Conservation (phyloP, 2,329 filamentous ascomycete genomes). For the Ceratocystis albifundus region DNA sequence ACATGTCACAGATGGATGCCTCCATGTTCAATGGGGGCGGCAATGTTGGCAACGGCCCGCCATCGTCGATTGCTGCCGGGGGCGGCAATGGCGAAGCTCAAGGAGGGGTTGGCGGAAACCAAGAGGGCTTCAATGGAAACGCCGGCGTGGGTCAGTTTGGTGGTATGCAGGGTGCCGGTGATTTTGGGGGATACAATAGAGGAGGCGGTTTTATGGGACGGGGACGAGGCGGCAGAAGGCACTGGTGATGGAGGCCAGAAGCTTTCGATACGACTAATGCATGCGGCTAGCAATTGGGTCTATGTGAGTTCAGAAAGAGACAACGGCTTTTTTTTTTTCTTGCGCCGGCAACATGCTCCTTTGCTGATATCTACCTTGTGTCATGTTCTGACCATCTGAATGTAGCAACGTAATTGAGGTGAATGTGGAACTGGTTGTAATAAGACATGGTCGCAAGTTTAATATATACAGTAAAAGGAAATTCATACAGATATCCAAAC, state of each 20-base stretch:
- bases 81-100: conserved; percentile 33
- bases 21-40: conserved; percentile 33
- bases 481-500: not conserved
- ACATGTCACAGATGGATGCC: conserved; percentile 55
- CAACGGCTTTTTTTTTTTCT: not conserved
- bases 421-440: not conserved
- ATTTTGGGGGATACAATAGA: conserved; percentile 20
- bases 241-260: conserved; percentile 15
- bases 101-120: conserved; percentile 27
- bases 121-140: conserved; percentile 25
- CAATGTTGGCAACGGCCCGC: not conserved
- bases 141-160: conserved; percentile 15
- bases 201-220: conserved; percentile 20
- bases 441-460: not conserved
- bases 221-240: conserved; percentile 22
- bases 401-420: not conserved
- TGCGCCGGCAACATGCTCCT: too few species aligned
- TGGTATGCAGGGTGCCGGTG: conserved; percentile 15
- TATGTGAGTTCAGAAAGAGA: not conserved
- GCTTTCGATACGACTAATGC: not conserved
- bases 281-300: not conserved
- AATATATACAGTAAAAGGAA: not conserved
- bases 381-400: too few species aligned
- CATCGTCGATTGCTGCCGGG: conserved; percentile 30
- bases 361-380: too few species aligned